phyloP scores from a whole-genome alignment of 306 rosid genomes.

The Aeschynomene evenia region DNA sequence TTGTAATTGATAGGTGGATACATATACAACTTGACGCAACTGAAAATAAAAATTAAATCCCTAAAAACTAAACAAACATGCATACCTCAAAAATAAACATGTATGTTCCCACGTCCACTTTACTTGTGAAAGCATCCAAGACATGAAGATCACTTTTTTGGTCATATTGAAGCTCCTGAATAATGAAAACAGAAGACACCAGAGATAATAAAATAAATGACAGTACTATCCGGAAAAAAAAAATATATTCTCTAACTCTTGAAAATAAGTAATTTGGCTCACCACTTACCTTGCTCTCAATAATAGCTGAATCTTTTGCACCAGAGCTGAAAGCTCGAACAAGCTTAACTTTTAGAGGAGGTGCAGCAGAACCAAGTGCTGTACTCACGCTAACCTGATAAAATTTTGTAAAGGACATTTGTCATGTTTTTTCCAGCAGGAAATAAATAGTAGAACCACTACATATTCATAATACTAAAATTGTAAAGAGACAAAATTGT shows the following conservation, averaged over 20 bases:
- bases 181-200: constrained; percentile 15
- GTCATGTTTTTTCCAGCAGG: constrained; percentile 18
- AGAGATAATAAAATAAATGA: constrained; percentile 22
- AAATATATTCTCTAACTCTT: not conserved
- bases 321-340: constrained; percentile 60
- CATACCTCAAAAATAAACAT: constrained; percentile 84
- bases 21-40: constrained; percentile 27
- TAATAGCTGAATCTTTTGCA: constrained; percentile 60
- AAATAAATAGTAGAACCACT: constrained; percentile 20
- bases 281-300: constrained; percentile 62
- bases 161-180: constrained; percentile 83
- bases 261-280: constrained; percentile 18
- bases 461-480: constrained; percentile 4
- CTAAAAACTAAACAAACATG: constrained; percentile 15
- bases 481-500: not conserved
- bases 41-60: constrained; percentile 10
- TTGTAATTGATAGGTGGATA: constrained; percentile 15
- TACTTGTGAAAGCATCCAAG: constrained; percentile 60
- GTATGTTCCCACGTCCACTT: constrained; percentile 72
- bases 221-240: not conserved
- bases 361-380: constrained; percentile 88
- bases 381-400: constrained; percentile 85
- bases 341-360: constrained; percentile 81
- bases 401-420: constrained; percentile 27
- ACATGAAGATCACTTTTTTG: constrained; percentile 56